Base-by-base conservation (phyloP, 495 filamentous ascomycete genomes). In the Trypethelium eluteriae region DNA sequence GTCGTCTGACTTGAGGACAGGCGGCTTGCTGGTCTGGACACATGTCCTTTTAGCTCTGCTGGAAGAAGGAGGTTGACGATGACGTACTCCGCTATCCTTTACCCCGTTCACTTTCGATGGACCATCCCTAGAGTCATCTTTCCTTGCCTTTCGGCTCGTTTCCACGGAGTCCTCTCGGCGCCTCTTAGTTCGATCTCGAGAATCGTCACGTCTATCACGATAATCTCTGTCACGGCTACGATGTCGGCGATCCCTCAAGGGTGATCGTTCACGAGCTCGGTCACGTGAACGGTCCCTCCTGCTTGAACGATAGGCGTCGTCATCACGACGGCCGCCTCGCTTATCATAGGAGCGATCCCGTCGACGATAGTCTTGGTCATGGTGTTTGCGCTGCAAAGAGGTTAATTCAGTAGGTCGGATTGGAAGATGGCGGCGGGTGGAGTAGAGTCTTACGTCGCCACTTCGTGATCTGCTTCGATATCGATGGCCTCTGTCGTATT, bases 201-300 rank as follows among this genome's bases (percentile, higher is more conserved):
- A 63, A 25, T 63, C 59, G 61, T 63, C 59, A 5, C 66, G 66
- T 41, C 61, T 68, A 44, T 62, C 62, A 35, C 65, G 46, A 56
- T 70, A 66, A 47, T 72, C 72, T 65, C 65, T 69, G n/a, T 69
- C 56, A 65, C 62, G 34, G 34, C 69, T 68, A 41, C 69, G 67
- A 44, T 67, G 65, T 46, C 64, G 66, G 39, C 44, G 16, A 38
- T 72, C 68, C 65, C 70, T 72, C 66, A 70, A 14, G 9, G 38
- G 62, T 6, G 62, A 41, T n/a, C 62, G 62, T 25, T 63, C 62
- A 47, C 62, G 62, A 63, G 11, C 38, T 63, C 62, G 38, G 10
- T 47, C 63, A 57, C 68, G 70, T 36, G 64, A 67, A 41, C 49
- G n/a, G 11, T 72, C 71, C n/a, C 69, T 56, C 38, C 66, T 66